Evolutionary conservation across 2,329 filamentous ascomycete genomes (phyloP).

Genomic region (Phialemoniopsis sp.): DNA sequence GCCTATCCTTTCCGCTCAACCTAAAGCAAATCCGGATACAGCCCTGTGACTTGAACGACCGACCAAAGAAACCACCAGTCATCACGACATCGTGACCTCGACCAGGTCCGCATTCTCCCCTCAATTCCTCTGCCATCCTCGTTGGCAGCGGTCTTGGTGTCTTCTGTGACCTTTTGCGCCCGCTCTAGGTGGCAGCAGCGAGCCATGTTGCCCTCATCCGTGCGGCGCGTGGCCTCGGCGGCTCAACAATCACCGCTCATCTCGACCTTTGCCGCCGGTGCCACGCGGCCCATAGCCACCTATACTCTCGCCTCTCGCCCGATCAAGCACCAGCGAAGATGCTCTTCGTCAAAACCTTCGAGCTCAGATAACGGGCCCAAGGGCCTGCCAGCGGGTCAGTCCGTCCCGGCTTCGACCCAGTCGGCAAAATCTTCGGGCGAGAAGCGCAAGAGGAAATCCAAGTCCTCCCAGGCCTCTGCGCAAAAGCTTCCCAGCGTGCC

Average conservation of each 20-base stretch:
- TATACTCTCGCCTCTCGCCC: constrained; percentile 28
- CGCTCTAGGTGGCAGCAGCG: no score
- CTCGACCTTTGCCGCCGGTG: constrained; percentile 31
- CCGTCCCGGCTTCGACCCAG: constrained; percentile 43
- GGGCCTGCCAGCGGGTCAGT: constrained; percentile 42
- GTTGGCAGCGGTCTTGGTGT: no score
- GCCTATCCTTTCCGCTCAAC: no score
- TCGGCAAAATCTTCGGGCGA: constrained; percentile 40
- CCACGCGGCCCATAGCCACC: constrained; percentile 27
- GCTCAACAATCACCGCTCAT: constrained; percentile 40
- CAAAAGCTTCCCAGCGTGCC: constrained; percentile 69
- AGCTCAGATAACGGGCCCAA: constrained; percentile 53
- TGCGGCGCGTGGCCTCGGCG: constrained; percentile 48
- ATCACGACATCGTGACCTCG: no score
- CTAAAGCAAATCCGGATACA: no score
- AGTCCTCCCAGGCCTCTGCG: constrained; percentile 36
- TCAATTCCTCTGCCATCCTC: no score
- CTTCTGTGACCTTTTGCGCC: no score
- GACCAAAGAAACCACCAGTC: no score
- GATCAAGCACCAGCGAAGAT: constrained; percentile 45
- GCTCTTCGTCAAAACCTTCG: constrained; percentile 60
- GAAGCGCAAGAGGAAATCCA: constrained; percentile 56
- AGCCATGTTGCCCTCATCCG: constrained; percentile 49
- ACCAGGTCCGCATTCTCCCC: no score
- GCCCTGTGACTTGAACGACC: no score